phyloP scores from a whole-genome alignment of 2,329 filamentous ascomycete genomes.

The Myriosclerotinia curreyana region DNA sequence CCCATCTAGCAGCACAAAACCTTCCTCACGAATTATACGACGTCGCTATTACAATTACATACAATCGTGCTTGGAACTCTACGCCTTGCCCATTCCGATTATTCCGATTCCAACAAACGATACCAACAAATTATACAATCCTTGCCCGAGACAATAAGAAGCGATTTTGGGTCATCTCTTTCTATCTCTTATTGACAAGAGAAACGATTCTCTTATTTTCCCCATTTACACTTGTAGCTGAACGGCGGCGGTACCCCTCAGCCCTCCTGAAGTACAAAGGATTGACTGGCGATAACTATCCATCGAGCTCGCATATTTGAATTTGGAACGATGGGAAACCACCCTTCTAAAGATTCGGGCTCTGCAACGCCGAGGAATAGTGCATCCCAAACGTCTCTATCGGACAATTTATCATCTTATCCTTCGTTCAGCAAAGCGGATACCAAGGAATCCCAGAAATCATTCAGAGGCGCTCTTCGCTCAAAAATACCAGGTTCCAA shows the following conservation, averaged over 20 bases:
- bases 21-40: not conserved
- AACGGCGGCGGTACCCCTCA: not conserved
- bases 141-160: not conserved
- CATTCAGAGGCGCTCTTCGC: slow-evolving; percentile 70
- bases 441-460: slow-evolving; percentile 87
- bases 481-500: slow-evolving; percentile 81
- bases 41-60: not conserved
- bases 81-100: not conserved
- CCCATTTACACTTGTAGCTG: not conserved
- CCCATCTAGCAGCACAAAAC: not conserved
- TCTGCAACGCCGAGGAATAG: slow-evolving; percentile 34
- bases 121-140: not conserved
- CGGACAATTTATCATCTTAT: slow-evolving; percentile 66
- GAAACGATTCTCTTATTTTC: not conserved
- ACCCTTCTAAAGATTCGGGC: slow-evolving; percentile 53
- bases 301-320: not conserved
- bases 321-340: slow-evolving; percentile 63
- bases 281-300: not conserved
- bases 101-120: no score
- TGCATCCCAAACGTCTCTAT: slow-evolving; percentile 36
- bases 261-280: not conserved
- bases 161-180: not conserved
- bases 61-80: not conserved
- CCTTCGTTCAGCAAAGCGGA: slow-evolving; percentile 90
- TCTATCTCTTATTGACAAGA: not conserved